Percentiles rank a stretch among this genome's conserved stretches.
phyloP scores from a whole-genome alignment of 2,329 filamentous ascomycete genomes.

The Venturia oleaginea region DNA sequence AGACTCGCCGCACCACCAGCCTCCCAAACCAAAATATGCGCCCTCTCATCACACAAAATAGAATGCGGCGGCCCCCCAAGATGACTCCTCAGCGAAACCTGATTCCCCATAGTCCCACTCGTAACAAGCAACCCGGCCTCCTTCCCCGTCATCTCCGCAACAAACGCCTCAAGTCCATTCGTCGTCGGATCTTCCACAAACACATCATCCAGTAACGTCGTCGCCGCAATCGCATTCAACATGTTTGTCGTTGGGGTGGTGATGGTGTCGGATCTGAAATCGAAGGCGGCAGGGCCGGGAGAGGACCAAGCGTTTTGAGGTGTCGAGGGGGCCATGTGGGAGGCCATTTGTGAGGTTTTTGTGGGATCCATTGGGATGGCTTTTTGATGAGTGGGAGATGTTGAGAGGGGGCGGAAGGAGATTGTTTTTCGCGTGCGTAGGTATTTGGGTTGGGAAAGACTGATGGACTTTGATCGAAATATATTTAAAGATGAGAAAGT shows the following conservation, averaged over 20 bases:
- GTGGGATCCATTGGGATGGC: background rate
- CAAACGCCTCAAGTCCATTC: slow-evolving; percentile 61
- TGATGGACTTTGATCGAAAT: background rate
- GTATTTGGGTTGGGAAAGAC: background rate
- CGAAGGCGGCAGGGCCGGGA: slow-evolving; percentile 15
- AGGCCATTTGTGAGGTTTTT: background rate
- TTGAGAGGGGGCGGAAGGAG: background rate
- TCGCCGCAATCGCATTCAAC: slow-evolving; percentile 67
- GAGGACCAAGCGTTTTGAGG: slow-evolving; percentile 13
- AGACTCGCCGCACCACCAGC: slow-evolving; percentile 60
- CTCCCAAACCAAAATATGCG: slow-evolving; percentile 67
- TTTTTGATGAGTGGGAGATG: background rate
- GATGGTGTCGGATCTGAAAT: slow-evolving; percentile 44
- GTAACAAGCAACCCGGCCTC: slow-evolving; percentile 72
- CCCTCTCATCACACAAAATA: slow-evolving; percentile 68
- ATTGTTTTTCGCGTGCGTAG: background rate
- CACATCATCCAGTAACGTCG: slow-evolving; percentile 75
- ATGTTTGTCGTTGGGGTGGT: slow-evolving; percentile 73
- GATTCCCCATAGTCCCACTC: slow-evolving; percentile 92
- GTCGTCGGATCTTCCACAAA: slow-evolving; percentile 74
- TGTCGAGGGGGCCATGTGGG: background rate
- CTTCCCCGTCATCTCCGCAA: slow-evolving; percentile 65
- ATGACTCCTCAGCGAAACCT: slow-evolving; percentile 70
- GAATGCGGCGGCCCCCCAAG: slow-evolving; percentile 71
- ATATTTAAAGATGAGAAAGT: background rate